phyloP scores from a whole-genome alignment of 495 filamentous ascomycete genomes.

The Entonaema liquescens region DNA sequence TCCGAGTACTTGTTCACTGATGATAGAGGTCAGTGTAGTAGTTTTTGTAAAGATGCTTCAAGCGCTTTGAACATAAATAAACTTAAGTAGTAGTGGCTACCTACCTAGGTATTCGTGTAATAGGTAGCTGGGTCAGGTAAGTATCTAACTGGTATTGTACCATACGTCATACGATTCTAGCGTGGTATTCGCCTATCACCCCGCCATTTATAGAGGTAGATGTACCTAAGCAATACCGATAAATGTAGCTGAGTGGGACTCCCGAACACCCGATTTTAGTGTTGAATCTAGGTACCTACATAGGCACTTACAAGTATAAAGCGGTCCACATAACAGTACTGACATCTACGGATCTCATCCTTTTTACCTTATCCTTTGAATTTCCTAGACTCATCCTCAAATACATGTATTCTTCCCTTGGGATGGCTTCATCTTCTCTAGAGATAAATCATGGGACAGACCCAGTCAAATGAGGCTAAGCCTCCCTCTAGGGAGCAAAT shows the following conservation, averaged over 20 bases:
- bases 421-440: slow-evolving; percentile 35
- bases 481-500: slow-evolving; percentile 46
- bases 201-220: not conserved
- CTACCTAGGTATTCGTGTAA: not conserved
- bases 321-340: no score
- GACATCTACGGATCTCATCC: no score
- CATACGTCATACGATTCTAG: not conserved
- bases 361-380: not conserved
- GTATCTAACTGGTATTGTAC: not conserved
- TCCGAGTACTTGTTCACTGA: not conserved
- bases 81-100: not conserved
- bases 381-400: slow-evolving; percentile 1
- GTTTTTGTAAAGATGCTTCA: not conserved
- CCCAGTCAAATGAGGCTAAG: slow-evolving; percentile 42
- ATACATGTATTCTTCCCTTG: slow-evolving; percentile 15
- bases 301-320: no score
- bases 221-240: not conserved
- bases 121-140: not conserved
- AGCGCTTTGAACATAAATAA: not conserved
- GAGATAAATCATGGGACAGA: slow-evolving; percentile 44
- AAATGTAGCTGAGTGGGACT: not conserved
- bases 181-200: not conserved
- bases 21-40: not conserved
- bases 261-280: not conserved
- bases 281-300: not conserved